Evolutionary conservation across 805 yeast species (phyloP).

Genomic region (Metschnikowia anglica): DNA sequence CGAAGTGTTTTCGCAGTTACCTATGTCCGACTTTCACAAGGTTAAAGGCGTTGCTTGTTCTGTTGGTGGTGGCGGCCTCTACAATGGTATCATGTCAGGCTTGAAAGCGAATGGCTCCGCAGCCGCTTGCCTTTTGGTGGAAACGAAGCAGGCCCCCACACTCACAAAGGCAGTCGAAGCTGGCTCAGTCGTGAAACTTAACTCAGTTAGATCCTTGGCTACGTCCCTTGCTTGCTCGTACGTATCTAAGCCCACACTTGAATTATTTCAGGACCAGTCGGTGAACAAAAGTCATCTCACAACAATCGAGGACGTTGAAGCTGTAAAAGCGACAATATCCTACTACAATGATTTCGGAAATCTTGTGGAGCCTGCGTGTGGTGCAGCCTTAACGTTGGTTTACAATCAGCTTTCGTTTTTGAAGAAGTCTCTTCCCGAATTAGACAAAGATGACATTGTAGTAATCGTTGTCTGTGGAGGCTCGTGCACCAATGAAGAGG

Average conservation of each 20-base stretch:
- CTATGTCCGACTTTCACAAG: conserved; percentile 18
- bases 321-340: conserved; percentile 50
- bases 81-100: conserved; percentile 52
- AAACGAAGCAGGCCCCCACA: conserved; percentile 64
- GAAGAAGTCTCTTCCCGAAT: conserved; percentile 24
- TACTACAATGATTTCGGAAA: conserved; percentile 51
- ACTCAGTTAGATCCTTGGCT: conserved; percentile 55
- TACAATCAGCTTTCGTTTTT: conserved; percentile 36
- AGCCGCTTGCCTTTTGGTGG: conserved; percentile 45
- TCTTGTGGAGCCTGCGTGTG: conserved; percentile 71
- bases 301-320: conserved; percentile 50
- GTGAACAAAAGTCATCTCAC: conserved; percentile 24
- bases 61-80: conserved; percentile 59
- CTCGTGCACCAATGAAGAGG: conserved; percentile 20
- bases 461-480: conserved; percentile 61
- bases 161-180: conserved; percentile 50
- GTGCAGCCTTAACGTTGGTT: conserved; percentile 61
- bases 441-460: conserved; percentile 43
- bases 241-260: conserved; percentile 51
- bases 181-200: conserved; percentile 43
- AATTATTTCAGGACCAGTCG: conserved; percentile 19
- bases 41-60: conserved; percentile 52
- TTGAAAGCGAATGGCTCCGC: conserved; percentile 25
- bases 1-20: conserved; percentile 38
- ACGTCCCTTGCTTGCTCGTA: conserved; percentile 62